Evolutionary conservation across 331 rosid genomes (phyloP).

Genomic region (Pyrus hybrid): DNA sequence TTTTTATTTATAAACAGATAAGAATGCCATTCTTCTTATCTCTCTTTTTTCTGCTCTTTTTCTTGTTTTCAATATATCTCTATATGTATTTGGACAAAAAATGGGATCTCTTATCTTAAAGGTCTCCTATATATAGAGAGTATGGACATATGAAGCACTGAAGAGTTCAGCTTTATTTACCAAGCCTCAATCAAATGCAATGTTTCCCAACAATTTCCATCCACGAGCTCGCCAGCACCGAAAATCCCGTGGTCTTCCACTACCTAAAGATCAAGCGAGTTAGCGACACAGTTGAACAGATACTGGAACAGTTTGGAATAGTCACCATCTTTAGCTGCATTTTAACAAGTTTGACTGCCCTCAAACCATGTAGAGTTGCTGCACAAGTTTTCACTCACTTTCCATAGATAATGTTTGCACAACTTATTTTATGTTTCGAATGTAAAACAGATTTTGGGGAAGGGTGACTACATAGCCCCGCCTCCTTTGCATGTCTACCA

Average conservation of each 20-base stretch:
- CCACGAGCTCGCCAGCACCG: conserved; percentile 13
- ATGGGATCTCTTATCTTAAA: too few species aligned
- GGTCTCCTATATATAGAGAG: too few species aligned
- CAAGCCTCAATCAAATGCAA: conserved; percentile 8
- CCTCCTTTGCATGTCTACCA: too few species aligned
- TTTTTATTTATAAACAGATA: too few species aligned
- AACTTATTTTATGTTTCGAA: too few species aligned
- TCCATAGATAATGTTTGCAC: not conserved
- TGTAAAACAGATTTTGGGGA: not conserved
- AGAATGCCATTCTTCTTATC: too few species aligned
- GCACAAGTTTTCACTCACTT: not conserved
- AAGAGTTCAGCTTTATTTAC: too few species aligned
- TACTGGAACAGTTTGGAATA: conserved; percentile 24
- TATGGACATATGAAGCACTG: too few species aligned
- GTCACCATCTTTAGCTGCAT: conserved; percentile 9
- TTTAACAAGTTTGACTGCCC: not conserved
- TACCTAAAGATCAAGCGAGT: conserved; percentile 45
- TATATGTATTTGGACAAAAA: too few species aligned
- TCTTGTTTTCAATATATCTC: too few species aligned
- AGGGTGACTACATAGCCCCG: not conserved
- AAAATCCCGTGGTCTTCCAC: conserved; percentile 19
- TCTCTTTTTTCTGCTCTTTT: too few species aligned
- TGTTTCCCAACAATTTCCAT: conserved; percentile 34
- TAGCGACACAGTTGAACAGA: conserved; percentile 29
- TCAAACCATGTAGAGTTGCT: not conserved